Conservation (phyloP, 768 basidiomycete genomes). For the Cystobasidium onofrii region DNA sequence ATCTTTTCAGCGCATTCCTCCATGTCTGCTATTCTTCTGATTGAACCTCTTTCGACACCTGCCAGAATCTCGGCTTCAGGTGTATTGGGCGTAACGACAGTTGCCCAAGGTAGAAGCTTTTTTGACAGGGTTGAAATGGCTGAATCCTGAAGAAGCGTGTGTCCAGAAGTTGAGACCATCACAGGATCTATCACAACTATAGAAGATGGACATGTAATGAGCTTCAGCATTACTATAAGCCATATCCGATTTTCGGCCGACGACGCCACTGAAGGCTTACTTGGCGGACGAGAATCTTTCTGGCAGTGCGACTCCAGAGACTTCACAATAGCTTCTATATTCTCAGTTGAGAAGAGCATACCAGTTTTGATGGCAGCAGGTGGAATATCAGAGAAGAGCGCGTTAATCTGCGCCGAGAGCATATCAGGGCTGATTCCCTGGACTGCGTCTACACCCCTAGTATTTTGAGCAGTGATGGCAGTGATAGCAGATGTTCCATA, state of each 20-base stretch:
- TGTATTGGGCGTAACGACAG: constrained; percentile 76
- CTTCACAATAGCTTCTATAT: constrained; percentile 52
- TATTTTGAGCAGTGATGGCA: constrained; percentile 83
- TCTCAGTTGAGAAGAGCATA: constrained; percentile 65
- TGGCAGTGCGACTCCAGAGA: constrained; percentile 51
- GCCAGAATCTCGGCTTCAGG: constrained; percentile 67
- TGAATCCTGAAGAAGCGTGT: constrained; percentile 60
- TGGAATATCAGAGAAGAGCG: constrained; percentile 64
- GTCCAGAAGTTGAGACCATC: constrained; percentile 81
- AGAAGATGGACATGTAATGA: not conserved
- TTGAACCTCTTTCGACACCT: constrained; percentile 39
- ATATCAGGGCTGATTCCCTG: constrained; percentile 62
- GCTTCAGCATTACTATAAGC: not conserved
- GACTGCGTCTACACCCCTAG: constrained; percentile 69
- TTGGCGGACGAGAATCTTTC: constrained; percentile 35
- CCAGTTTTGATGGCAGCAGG: constrained; percentile 75
- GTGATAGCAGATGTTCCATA: constrained; percentile 58
- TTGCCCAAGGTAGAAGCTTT: constrained; percentile 63
- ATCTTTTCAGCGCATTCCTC: constrained; percentile 54
- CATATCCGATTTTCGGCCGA: not conserved
- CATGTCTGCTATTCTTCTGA: constrained; percentile 50
- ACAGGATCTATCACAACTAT: constrained; percentile 80
- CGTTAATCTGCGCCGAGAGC: constrained; percentile 63
- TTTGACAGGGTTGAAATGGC: constrained; percentile 57
- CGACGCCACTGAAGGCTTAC: constrained; percentile 41